A percentile compares a stretch with the other conserved stretches of the same genome.
Evolutionary conservation across 192 early-diverging fungal genomes (phyloP).

Genomic region (Entomortierella lignicola): DNA sequence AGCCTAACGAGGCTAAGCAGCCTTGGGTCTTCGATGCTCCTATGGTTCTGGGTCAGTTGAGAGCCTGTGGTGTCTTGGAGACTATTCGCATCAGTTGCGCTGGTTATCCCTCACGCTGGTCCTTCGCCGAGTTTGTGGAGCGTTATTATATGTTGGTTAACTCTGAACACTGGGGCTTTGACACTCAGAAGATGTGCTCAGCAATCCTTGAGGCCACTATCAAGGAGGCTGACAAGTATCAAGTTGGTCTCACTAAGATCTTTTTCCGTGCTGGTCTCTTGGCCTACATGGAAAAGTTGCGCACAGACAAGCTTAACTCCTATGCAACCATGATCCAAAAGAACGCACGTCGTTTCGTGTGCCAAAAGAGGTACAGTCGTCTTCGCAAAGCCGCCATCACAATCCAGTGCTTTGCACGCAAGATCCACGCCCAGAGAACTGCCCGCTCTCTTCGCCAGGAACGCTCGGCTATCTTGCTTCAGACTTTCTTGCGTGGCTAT

Average conservation of each 20-base stretch:
- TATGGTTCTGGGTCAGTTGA: constrained; percentile 93
- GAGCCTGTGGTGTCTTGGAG: constrained; percentile 99
- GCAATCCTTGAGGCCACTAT: constrained; percentile 76
- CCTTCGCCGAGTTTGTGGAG: constrained; percentile 92
- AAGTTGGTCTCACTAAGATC: constrained; percentile 95
- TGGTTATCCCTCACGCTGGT: constrained; percentile 93
- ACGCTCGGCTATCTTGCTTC: constrained; percentile 79
- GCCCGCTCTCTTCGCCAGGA: constrained; percentile 68
- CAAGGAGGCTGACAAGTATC: constrained; percentile 86
- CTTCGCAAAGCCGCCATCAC: constrained; percentile 67
- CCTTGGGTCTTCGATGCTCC: constrained; percentile 94
- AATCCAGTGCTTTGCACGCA: constrained; percentile 77
- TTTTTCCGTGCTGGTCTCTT: constrained; percentile 98
- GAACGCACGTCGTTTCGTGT: constrained; percentile 79
- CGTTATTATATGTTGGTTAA: constrained; percentile 75
- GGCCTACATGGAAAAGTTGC: constrained; percentile 90
- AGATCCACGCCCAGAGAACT: constrained; percentile 64
- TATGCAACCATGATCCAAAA: constrained; percentile 92
- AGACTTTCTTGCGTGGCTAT: constrained; percentile 77
- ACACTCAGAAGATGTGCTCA: constrained; percentile 68
- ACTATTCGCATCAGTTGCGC: constrained; percentile 99
- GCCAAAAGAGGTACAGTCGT: constrained; percentile 66
- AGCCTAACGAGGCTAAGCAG: constrained; percentile 95
- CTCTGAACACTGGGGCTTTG: constrained; percentile 67
- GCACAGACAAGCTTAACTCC: constrained; percentile 83